Base-by-base conservation (phyloP, 2,329 filamentous ascomycete species). In the Talaromyces rugulosus region DNA sequence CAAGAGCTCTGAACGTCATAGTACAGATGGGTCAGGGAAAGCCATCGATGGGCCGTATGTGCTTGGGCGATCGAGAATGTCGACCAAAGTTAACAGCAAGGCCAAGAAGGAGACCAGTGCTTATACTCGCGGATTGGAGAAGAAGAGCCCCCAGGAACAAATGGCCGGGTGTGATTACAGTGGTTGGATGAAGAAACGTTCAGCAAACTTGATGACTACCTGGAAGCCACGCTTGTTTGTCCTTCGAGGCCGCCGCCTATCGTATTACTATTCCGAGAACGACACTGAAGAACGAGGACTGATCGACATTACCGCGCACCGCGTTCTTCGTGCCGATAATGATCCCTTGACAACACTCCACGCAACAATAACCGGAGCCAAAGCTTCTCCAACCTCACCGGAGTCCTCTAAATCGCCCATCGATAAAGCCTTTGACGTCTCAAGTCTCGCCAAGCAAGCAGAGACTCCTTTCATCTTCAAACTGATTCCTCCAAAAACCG, bases 161-260 rank as follows among this genome's bases (percentile, higher is more conserved):
- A 95, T 96, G 76, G 80, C 87, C 64, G 87, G 87, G 64, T 94
- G 92, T 60, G 94, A 99, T 72, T 98, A 96, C 74, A 94, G 89
- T 70, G 95, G 95, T 1, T 99, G 95, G 95, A 99, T 99, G 95
- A 98, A 95, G 82, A 99, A 99, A 83, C 93, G 96, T 77, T 96
- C 92, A 63, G 94, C 92, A 1, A 95, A 94, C 70, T 82, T 98
- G 36, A 96, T 99, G 89, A 92, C 92, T 2, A 96, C 93, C 1
- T 99, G 95, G 95, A 99, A 98, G 72, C 90, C 93, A 12, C 88
- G 95, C 12, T 83, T 98, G n/a, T 99, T 99, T 72, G 89, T 99
- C 7, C 85, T 99, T 62, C 93, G 92, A 71, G 95, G 95, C 33
- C 88, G 94, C 58, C 88, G 95, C 4, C 81, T 99, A 33, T 92